phyloP scores from a whole-genome alignment of 2,329 filamentous ascomycete genomes.

The Aspergillus transmontanensis region DNA sequence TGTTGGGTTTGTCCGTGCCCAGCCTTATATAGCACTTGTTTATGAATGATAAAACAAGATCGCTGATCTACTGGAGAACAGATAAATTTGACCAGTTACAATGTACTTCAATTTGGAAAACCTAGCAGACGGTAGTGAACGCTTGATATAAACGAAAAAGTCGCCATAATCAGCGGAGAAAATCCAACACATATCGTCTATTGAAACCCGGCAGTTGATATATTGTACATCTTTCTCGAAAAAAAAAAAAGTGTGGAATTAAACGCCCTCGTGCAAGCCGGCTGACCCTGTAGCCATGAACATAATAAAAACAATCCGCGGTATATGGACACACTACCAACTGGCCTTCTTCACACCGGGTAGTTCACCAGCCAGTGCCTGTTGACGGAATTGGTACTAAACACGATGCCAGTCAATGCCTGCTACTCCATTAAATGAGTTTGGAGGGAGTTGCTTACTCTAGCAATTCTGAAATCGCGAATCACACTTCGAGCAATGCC shows the following conservation, averaged over 20 bases:
- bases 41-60: too few relatives aligned
- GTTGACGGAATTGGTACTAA: constrained; percentile 89
- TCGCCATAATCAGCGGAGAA: background rate
- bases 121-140: too few relatives aligned
- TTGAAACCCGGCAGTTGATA: background rate
- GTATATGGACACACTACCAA: constrained; percentile 64
- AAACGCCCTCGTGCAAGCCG: constrained; percentile 32
- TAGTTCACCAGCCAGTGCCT: constrained; percentile 80
- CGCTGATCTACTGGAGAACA: too few relatives aligned
- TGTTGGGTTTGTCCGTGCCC: too few relatives aligned
- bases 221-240: constrained; percentile 21
- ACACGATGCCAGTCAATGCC: constrained; percentile 21
- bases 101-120: too few relatives aligned
- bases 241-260: constrained; percentile 11
- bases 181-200: background rate
- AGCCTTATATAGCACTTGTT: too few relatives aligned
- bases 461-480: constrained; percentile 85
- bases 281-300: constrained; percentile 22
- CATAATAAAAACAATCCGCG: constrained; percentile 10
- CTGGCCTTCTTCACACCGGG: constrained; percentile 95
- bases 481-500: constrained; percentile 91
- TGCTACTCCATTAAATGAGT: background rate
- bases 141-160: too few relatives aligned
- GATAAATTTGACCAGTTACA: too few relatives aligned
- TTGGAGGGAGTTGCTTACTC: constrained; percentile 63